Percentiles rank a stretch among this genome's conserved stretches.
Conservation (phyloP, 108 stramenopile genomes). For the Schizochytrium sp. region DNA sequence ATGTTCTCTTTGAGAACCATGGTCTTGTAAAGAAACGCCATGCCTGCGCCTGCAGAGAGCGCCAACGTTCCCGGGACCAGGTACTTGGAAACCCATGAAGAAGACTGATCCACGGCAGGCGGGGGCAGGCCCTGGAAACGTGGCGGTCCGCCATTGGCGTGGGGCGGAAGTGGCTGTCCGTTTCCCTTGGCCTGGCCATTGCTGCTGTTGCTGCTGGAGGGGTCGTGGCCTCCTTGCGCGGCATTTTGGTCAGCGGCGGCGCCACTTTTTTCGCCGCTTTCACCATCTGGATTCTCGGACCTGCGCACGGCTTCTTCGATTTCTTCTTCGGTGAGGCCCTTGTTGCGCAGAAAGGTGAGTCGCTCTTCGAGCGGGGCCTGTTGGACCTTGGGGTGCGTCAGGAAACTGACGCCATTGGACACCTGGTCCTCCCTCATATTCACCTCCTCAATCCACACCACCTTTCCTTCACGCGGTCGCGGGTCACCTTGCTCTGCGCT, state of each 20-base stretch:
- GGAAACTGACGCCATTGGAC: not conserved
- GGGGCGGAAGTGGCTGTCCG: too few species aligned
- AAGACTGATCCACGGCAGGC: not conserved
- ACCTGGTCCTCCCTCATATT: slow-evolving; percentile 16
- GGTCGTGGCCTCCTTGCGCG: not conserved
- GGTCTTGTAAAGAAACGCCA: slow-evolving; percentile 9
- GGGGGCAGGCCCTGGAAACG: not conserved
- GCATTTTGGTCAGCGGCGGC: not conserved
- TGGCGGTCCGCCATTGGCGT: not conserved
- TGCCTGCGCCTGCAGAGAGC: not conserved
- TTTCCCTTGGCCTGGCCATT: too few species aligned
- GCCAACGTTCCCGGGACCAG: not conserved
- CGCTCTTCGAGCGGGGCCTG: not conserved
- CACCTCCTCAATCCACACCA: not conserved
- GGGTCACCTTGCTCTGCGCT: too few species aligned
- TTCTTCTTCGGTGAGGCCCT: slow-evolving; percentile 4
- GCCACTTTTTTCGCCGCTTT: not conserved
- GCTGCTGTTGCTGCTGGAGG: too few species aligned
- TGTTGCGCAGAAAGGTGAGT: not conserved
- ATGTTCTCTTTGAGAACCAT: slow-evolving; percentile 8
- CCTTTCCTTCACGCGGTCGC: not conserved
- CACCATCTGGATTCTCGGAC: not conserved
- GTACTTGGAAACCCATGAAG: not conserved
- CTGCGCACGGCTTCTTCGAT: not conserved
- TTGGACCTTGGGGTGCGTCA: slow-evolving; percentile 15